These are phyloP conservation scores for Alternaria arborescens DNA, from an alignment of 2,329 filamentous ascomycete species.

Conservation along the genomic window DNA sequence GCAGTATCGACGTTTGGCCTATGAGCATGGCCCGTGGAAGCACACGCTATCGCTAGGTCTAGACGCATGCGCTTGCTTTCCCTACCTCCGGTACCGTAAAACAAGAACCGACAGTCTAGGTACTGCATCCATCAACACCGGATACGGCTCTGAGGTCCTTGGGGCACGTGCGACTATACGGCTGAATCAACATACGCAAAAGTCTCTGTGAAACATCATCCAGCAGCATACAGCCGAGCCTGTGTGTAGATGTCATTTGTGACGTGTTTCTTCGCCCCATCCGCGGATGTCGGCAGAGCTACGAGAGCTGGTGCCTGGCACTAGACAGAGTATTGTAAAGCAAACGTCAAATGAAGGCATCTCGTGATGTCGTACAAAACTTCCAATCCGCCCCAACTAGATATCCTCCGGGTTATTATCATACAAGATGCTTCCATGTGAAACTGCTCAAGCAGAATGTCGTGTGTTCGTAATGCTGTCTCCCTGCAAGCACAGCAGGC, in stretches of 20 bases:
- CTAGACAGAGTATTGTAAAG: background rate
- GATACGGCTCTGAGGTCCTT: background rate
- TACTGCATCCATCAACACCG: background rate
- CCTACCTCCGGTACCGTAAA: background rate
- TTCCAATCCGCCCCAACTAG: background rate
- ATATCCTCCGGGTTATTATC: background rate
- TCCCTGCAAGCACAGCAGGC: background rate
- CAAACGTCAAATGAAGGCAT: slow-evolving; percentile 3
- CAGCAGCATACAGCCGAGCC: background rate
- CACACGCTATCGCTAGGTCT: slow-evolving; percentile 6
- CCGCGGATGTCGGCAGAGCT: background rate
- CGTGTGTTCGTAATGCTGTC: background rate
- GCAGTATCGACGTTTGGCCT: slow-evolving; percentile 4
- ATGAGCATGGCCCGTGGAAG: background rate
- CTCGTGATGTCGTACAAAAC: slow-evolving; percentile 1
- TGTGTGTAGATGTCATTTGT: background rate
- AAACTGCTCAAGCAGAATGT: background rate
- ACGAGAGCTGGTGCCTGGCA: background rate
- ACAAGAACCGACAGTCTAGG: background rate
- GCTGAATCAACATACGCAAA: background rate
- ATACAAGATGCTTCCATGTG: slow-evolving; percentile 1
- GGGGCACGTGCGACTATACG: background rate
- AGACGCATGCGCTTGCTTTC: slow-evolving; percentile 14
- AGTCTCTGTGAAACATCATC: background rate
- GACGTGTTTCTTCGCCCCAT: background rate